These are phyloP conservation scores for Dillenia turbinata DNA, from an alignment of 164 flowering plant species.

Conservation along the genomic window DNA sequence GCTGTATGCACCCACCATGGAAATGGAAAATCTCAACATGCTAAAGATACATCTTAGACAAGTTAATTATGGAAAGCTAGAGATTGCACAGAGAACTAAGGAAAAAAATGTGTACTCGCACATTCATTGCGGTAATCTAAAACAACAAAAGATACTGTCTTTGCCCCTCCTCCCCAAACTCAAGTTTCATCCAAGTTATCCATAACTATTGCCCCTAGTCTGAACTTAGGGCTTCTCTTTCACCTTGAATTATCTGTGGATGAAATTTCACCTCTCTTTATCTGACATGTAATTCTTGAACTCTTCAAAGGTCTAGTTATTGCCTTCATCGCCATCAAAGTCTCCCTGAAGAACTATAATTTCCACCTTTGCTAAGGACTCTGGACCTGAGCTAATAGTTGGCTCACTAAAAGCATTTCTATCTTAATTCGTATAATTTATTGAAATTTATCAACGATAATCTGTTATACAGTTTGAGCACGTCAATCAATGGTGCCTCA, in stretches of 20 bases:
- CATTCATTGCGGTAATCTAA: slow-evolving; percentile 65
- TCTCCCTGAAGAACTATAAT: slow-evolving; percentile 56
- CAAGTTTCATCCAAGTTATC: slow-evolving; percentile 27
- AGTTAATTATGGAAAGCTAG: too few relatives aligned
- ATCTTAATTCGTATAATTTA: too few relatives aligned
- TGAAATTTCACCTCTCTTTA: slow-evolving; percentile 49
- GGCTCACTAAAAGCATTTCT: slow-evolving; percentile 25
- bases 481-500: too few relatives aligned
- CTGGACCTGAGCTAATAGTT: slow-evolving; percentile 31
- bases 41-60: too few relatives aligned
- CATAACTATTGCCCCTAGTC: slow-evolving; percentile 45
- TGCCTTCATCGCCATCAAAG: slow-evolving; percentile 37
- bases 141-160: slow-evolving; percentile 43
- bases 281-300: slow-evolving; percentile 34
- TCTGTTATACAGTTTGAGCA: too few relatives aligned
- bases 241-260: slow-evolving; percentile 68
- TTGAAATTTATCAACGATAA: too few relatives aligned
- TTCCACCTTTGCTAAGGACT: slow-evolving; percentile 42
- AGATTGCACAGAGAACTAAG: background rate
- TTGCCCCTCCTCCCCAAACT: slow-evolving; percentile 27
- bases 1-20: too few relatives aligned
- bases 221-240: slow-evolving; percentile 57
- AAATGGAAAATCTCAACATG: too few relatives aligned
- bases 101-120: slow-evolving; percentile 18
- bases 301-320: slow-evolving; percentile 41